These are phyloP conservation scores for Flueggea neowawraea DNA, from an alignment of 441 rosid genomes.

Conservation along the genomic window DNA sequence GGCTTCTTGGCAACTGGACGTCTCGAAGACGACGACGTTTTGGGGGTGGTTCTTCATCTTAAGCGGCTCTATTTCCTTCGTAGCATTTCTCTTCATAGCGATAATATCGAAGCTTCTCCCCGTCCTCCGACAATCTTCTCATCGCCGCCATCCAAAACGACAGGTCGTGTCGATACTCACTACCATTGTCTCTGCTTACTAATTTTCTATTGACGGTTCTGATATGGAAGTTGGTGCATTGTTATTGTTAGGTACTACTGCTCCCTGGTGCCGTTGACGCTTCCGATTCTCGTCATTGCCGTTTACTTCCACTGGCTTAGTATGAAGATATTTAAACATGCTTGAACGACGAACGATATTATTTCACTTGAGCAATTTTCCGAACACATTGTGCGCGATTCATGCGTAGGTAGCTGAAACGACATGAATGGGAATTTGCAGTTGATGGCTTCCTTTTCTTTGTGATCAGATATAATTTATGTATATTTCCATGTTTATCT, in stretches of 20 bases:
- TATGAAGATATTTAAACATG: slow-evolving; percentile 95
- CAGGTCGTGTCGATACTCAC: slow-evolving; percentile 19
- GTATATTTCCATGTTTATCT: too few relatives aligned
- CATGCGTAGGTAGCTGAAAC: too few relatives aligned
- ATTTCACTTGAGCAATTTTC: too few relatives aligned
- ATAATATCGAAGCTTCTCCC: slow-evolving; percentile 43
- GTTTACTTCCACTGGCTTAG: slow-evolving; percentile 93
- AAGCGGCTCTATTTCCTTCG: slow-evolving; percentile 26
- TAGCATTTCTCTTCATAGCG: slow-evolving; percentile 38
- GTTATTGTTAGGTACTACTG: slow-evolving; percentile 72
- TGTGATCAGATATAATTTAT: too few relatives aligned
- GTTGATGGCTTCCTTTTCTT: too few relatives aligned
- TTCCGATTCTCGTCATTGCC: slow-evolving; percentile 58
- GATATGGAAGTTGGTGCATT: not conserved
- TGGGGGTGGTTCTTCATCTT: slow-evolving; percentile 32
- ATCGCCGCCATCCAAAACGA: slow-evolving; percentile 47
- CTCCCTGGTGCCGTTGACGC: slow-evolving; percentile 78
- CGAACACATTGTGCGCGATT: too few relatives aligned
- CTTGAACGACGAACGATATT: slow-evolving; percentile 25
- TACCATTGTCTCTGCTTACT: not conserved
- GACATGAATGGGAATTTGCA: too few relatives aligned
- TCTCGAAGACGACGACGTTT: not conserved
- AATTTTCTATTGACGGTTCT: not conserved
- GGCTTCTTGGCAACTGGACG: too few relatives aligned
- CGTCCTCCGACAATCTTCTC: slow-evolving; percentile 30